A percentile compares a stretch with the other conserved stretches of the same genome.
phyloP scores from a whole-genome alignment of 164 flowering plant species.

The Tinospora cordifolia region DNA sequence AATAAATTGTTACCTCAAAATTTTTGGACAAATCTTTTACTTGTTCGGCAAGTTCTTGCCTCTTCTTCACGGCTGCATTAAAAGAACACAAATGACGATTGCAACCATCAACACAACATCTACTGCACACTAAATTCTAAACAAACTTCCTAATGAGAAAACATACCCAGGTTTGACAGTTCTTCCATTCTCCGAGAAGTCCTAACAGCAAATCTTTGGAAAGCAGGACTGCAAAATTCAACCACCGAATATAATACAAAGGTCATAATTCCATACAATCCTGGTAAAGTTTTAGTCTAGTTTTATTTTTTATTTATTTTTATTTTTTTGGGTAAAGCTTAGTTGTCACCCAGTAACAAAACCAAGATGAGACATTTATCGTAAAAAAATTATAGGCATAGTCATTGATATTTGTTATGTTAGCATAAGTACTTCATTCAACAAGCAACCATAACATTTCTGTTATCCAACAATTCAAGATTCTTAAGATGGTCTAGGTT shows the following conservation, averaged over 20 bases:
- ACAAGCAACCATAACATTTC: background rate
- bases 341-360: background rate
- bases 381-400: background rate
- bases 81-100: background rate
- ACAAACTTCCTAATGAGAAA: background rate
- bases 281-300: background rate
- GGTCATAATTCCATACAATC: background rate
- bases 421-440: background rate
- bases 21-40: slow-evolving; percentile 49
- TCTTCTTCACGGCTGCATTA: slow-evolving; percentile 48
- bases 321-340: no score
- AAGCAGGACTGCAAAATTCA: slow-evolving; percentile 41
- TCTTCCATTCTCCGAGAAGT: slow-evolving; percentile 62
- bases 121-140: background rate
- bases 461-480: background rate
- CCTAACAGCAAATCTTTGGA: slow-evolving; percentile 93
- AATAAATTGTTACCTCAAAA: slow-evolving; percentile 24
- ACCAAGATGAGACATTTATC: background rate
- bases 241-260: background rate
- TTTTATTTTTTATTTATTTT: no score
- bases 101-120: no score
- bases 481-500: no score
- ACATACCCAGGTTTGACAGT: slow-evolving; percentile 37
- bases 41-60: slow-evolving; percentile 44
- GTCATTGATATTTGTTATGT: background rate